Conservation (phyloP, 441 rosid species). For the Adansonia grandidieri region DNA sequence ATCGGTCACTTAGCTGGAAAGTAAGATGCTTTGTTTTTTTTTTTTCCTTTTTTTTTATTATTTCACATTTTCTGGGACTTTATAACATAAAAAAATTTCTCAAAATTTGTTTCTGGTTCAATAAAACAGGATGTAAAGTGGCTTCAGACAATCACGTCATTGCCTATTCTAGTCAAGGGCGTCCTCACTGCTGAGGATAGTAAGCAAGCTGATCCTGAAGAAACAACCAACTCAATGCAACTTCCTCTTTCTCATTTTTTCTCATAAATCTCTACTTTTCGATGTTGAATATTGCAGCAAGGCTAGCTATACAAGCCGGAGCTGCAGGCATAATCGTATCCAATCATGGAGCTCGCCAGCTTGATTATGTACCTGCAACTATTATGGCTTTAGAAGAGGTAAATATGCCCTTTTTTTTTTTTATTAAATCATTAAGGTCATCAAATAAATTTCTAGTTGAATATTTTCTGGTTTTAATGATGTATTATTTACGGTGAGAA, state of each 20-base stretch:
- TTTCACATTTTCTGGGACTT: background rate
- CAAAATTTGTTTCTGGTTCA: slow-evolving; percentile 13
- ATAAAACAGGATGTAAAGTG: slow-evolving; percentile 73
- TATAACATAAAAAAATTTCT: background rate
- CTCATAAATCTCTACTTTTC: background rate
- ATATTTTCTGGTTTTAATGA: background rate
- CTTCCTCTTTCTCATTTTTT: background rate
- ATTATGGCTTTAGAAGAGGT: slow-evolving; percentile 95
- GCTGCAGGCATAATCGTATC: slow-evolving; percentile 94
- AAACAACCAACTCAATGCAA: slow-evolving; percentile 3
- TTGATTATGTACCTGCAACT: slow-evolving; percentile 92
- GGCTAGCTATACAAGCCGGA: slow-evolving; percentile 72
- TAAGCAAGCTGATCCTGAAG: slow-evolving; percentile 35
- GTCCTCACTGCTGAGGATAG: slow-evolving; percentile 92
- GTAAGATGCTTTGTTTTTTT: slow-evolving; percentile 34
- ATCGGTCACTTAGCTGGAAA: slow-evolving; percentile 86
- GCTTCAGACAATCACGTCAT: slow-evolving; percentile 87
- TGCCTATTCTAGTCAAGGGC: slow-evolving; percentile 94
- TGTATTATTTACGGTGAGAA: background rate
- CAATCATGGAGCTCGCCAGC: slow-evolving; percentile 98
- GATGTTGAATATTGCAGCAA: slow-evolving; percentile 56
- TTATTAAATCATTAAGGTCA: slow-evolving; percentile 31
- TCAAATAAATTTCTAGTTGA: background rate
- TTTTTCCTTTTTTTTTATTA: background rate
- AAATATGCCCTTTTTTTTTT: background rate